phyloP scores from a whole-genome alignment of 75 land plant species.

The Sequoiadendron giganteum region DNA sequence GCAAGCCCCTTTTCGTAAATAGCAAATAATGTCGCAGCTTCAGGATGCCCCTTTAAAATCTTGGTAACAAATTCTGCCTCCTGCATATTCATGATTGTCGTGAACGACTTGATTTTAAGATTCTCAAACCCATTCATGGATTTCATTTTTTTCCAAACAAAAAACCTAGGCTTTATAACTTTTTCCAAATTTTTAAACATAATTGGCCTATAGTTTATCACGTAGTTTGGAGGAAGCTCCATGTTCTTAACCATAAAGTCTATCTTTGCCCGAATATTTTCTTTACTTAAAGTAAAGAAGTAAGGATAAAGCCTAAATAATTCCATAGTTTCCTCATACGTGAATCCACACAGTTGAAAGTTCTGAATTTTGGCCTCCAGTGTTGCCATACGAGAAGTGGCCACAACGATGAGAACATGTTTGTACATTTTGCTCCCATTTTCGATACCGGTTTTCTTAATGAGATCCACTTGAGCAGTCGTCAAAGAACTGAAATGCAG shows the following conservation, averaged over 20 bases:
- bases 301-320: not conserved
- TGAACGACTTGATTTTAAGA: not conserved
- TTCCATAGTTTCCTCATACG: slow-evolving; percentile 3
- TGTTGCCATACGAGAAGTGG: slow-evolving; percentile 30
- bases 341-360: slow-evolving; percentile 33
- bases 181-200: not conserved
- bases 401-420: slow-evolving; percentile 25
- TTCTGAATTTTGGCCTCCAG: slow-evolving; percentile 31
- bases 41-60: not conserved
- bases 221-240: not conserved
- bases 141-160: not conserved
- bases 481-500: slow-evolving; percentile 15
- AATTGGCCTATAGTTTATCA: not conserved
- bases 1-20: not conserved
- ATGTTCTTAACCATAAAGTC: not conserved
- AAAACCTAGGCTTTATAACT: not conserved
- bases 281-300: not conserved
- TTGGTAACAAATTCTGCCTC: not conserved
- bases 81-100: not conserved
- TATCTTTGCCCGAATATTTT: not conserved
- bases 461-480: not conserved
- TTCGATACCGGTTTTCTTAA: not conserved
- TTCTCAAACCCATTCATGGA: not conserved
- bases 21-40: not conserved
- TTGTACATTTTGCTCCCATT: slow-evolving; percentile 14